Evolutionary conservation across 352 stramenopile genomes (phyloP).

Genomic region (Phytophthora syringae): DNA sequence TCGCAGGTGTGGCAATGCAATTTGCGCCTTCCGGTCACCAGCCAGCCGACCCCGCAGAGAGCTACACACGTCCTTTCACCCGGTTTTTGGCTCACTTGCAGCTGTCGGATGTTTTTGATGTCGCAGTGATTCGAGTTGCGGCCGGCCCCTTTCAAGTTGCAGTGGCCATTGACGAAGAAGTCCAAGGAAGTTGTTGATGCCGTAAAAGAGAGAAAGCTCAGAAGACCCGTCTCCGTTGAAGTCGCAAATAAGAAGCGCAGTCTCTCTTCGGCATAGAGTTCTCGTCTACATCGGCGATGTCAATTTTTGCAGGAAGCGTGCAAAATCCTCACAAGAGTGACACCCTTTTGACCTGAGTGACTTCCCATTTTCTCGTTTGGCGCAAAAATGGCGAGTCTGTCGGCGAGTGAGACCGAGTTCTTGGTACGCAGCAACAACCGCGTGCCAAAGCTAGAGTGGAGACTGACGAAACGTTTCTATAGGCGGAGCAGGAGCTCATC

Average conservation of each 20-base stretch:
- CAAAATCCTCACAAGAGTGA: too few species aligned
- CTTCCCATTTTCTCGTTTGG: background rate
- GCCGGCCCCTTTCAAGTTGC: too few species aligned
- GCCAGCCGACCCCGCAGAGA: too few species aligned
- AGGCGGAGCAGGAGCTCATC: conserved; percentile 90
- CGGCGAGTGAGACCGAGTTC: conserved; percentile 84
- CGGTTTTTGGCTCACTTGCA: too few species aligned
- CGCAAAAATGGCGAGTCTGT: conserved; percentile 38
- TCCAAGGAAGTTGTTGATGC: conserved; percentile 3
- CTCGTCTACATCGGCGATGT: background rate
- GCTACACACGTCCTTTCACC: too few species aligned
- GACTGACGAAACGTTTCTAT: background rate
- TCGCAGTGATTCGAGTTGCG: background rate
- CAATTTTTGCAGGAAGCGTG: too few species aligned
- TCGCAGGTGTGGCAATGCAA: too few species aligned
- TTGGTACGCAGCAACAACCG: conserved; percentile 49
- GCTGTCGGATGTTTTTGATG: background rate
- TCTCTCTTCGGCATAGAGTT: conserved; percentile 22
- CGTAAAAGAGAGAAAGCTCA: conserved; percentile 11
- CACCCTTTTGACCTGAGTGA: too few species aligned
- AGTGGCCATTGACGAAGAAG: too few species aligned
- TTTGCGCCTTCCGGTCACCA: too few species aligned
- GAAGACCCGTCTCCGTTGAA: conserved; percentile 25
- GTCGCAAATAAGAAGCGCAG: conserved; percentile 6
- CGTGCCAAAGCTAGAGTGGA: background rate